A percentile compares a stretch with the other conserved stretches of the same genome.
Evolutionary conservation across 306 rosid species (phyloP).

Genomic region (Prunus persica): Prunus_persica_NCBIv2 NC_034011.1:26753001-26753500

Average conservation of each 20-base stretch:
- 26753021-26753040: neutral
- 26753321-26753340: neutral
- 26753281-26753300: neutral
- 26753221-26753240: conserved; percentile 62
- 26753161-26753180: neutral
- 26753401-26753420: neutral
- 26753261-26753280: conserved; percentile 53
- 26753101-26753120: conserved; percentile 88
- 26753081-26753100: conserved; percentile 60
- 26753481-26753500: neutral
- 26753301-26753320: neutral
- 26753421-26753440: conserved; percentile 4
- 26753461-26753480: neutral
- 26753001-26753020: neutral
- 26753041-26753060: neutral
- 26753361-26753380: conserved; percentile 11
- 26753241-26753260: conserved; percentile 90
- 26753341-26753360: neutral
- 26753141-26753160: neutral
- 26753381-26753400: neutral
- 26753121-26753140: conserved; percentile 87
- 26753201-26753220: neutral
- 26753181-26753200: neutral
- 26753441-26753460: neutral
- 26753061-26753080: neutral